Percentiles rank a stretch among this genome's conserved stretches.
These are phyloP conservation scores for Quillaja saponaria DNA, from an alignment of 306 rosid species.

Conservation along the genomic window DNA sequence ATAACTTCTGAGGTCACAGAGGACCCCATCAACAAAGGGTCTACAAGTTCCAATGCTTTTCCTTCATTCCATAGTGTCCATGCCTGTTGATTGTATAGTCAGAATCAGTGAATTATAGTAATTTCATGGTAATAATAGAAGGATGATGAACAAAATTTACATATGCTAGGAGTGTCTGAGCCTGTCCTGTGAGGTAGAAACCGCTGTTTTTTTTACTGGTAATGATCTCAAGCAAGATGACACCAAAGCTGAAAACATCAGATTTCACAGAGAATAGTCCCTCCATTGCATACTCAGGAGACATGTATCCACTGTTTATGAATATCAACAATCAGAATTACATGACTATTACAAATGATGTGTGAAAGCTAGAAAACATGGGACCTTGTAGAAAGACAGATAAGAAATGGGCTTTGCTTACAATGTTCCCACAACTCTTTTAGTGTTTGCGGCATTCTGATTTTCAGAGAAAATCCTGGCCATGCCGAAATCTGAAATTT, in stretches of 20 bases:
- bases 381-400: too few relatives aligned
- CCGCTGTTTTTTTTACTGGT: conserved; percentile 43
- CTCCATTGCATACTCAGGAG: conserved; percentile 53
- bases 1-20: conserved; percentile 24
- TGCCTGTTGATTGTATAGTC: conserved; percentile 29
- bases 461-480: conserved; percentile 55
- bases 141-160: conserved; percentile 57
- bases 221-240: conserved; percentile 52
- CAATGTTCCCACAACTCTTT: conserved; percentile 64
- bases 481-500: conserved; percentile 67
- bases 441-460: conserved; percentile 50
- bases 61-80: conserved; percentile 56
- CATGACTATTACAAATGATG: neutral
- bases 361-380: too few relatives aligned
- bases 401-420: too few relatives aligned
- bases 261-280: conserved; percentile 51
- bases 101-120: neutral
- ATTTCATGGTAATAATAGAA: conserved; percentile 29
- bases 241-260: conserved; percentile 55
- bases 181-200: conserved; percentile 39
- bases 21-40: conserved; percentile 35
- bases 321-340: conserved; percentile 46
- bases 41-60: neutral
- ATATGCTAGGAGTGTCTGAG: conserved; percentile 33
- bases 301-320: conserved; percentile 80